Evolutionary conservation across 106 monocot species (phyloP), one percentile per base, ranked within the genome.

Genomic region (Phalaenopsis equestris): DNA sequence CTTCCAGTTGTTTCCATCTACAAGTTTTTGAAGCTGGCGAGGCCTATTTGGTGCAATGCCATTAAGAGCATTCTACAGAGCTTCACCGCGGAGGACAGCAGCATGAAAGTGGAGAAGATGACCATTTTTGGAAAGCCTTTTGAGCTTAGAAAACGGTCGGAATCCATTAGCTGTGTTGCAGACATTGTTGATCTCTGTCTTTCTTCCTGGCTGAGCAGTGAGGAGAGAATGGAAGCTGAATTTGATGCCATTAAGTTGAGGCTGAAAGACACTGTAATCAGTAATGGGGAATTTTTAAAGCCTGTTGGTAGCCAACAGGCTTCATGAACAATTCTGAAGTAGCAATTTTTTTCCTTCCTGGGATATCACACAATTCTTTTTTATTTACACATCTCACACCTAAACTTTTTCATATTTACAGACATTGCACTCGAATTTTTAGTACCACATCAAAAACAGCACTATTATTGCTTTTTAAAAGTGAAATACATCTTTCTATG

Each of bases 31-130:
- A 93, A 87, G 79, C 9, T 88, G 17, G 90, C 89, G 77, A 80
- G 86, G 5, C 92, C 94, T 15, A 85, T 92, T 42, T 97, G 96
- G 96, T 83, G 80, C 43, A 64, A 84, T 87, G 87, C 93, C n/a
- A 79, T 85, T 39, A 94, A 84, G 86, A 89, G 89, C 39, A 84
- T 88, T 21, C 74, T 97, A 15, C 30, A 45, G 46, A 79, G 64
- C 19, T 94, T 87, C 72, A 81, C 87, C 21, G 81, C 89, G 47
- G 89, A 92, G 8, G 90, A 90, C 15, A 87, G 84, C 3, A 77
- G 84, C 49, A 3, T 21, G 23, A 94, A 89, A 73, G 48, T 97
- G 3, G 85, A 89, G 82, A 87, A 79, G 24, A 80, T 97, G 3
- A 64, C 83, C 16, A 87, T 77, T 78, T 92, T 94, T 90, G 82